A percentile compares a stretch with the other conserved stretches of the same genome.
phyloP scores from a whole-genome alignment of 345 rosid species.

The Eutrema japonicum region DNA sequence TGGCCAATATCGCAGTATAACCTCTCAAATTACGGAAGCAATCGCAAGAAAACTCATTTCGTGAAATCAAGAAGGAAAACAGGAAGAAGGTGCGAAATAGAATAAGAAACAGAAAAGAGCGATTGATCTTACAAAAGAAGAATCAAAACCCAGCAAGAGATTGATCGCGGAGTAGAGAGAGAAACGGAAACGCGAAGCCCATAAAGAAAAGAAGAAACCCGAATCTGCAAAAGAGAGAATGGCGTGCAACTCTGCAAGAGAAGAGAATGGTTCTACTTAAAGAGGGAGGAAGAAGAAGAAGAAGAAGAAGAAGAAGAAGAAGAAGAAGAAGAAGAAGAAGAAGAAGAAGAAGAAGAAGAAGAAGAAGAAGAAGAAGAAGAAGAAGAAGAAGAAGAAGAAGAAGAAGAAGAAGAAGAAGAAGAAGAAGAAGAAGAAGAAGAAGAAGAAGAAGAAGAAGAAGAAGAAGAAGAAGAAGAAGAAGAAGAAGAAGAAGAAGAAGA shows the following conservation, averaged over 20 bases:
- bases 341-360: too few species aligned
- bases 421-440: too few species aligned
- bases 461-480: too few species aligned
- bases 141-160: slow-evolving; percentile 29
- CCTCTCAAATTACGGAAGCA: too few species aligned
- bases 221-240: neutral
- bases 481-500: too few species aligned
- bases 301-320: too few species aligned
- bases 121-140: slow-evolving; percentile 13
- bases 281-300: neutral
- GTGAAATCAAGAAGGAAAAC: neutral
- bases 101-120: neutral
- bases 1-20: neutral
- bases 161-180: neutral
- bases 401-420: too few species aligned
- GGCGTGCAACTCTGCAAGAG: too few species aligned
- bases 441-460: too few species aligned
- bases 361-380: too few species aligned
- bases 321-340: too few species aligned
- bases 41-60: neutral
- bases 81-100: neutral
- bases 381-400: too few species aligned
- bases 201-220: neutral
- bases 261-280: neutral
- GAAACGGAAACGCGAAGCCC: neutral